A percentile compares a stretch with the other conserved stretches of the same genome.
Evolutionary conservation across 176 grass and related monocot species (phyloP).

Genomic region (Tillandsia fasciculata): DNA sequence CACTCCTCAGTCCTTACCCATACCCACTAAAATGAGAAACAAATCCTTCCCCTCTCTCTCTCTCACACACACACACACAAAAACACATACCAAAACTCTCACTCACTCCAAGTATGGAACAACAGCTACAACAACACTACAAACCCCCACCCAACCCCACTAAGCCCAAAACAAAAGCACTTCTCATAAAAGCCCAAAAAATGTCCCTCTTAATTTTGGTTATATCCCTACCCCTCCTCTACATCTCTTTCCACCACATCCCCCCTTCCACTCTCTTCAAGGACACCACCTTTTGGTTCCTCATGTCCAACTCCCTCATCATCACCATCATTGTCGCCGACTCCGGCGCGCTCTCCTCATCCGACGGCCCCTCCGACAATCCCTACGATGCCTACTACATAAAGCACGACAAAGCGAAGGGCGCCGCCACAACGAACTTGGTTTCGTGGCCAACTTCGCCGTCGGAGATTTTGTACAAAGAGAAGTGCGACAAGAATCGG

Average conservation of each 20-base stretch:
- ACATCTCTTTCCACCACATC: conserved; percentile 76
- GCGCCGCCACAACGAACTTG: not conserved
- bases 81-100: too few species aligned
- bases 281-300: conserved; percentile 99
- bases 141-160: not conserved
- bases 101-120: not conserved
- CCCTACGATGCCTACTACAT: conserved; percentile 6
- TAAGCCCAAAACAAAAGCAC: not conserved
- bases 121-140: not conserved
- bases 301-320: conserved; percentile 96
- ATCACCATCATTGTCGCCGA: conserved; percentile 62
- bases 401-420: not conserved
- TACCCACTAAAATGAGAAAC: too few species aligned
- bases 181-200: conserved; percentile 16
- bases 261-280: conserved; percentile 59
- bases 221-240: conserved; percentile 65
- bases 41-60: too few species aligned
- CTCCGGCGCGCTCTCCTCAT: conserved; percentile 51
- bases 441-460: not conserved
- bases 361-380: not conserved
- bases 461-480: not conserved
- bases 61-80: too few species aligned
- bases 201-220: conserved; percentile 83
- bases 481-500: too few species aligned
- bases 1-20: too few species aligned